Percentiles rank a stretch among this genome's conserved stretches.
These are phyloP conservation scores for Lactarius akahatsu DNA, from an alignment of 768 basidiomycete species.

Conservation along the genomic window DNA sequence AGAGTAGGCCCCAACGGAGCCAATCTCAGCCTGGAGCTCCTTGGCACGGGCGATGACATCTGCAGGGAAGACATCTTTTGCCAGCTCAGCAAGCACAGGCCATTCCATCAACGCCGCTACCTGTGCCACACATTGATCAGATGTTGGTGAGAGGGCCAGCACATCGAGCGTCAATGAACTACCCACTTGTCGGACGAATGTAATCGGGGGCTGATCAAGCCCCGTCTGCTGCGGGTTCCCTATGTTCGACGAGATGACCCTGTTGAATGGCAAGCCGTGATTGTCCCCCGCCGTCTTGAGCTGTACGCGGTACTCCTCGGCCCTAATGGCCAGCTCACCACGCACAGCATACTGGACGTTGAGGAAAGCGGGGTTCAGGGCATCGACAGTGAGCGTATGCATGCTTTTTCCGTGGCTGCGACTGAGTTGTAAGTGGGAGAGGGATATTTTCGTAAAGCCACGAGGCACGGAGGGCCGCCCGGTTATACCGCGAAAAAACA, in stretches of 20 bases:
- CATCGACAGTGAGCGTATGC: constrained; percentile 56
- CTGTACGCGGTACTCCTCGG: constrained; percentile 74
- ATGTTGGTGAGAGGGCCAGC: constrained; percentile 6
- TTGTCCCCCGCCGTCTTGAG: constrained; percentile 53
- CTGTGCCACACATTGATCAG: constrained; percentile 40
- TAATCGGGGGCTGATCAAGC: constrained; percentile 89
- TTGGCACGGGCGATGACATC: constrained; percentile 85
- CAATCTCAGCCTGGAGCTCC: constrained; percentile 80
- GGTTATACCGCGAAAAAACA: constrained; percentile 1
- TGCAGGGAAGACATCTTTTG: constrained; percentile 74
- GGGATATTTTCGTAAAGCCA: constrained; percentile 1
- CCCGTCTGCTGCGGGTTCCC: constrained; percentile 98
- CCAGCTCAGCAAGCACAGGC: constrained; percentile 77
- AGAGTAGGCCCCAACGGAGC: constrained; percentile 92
- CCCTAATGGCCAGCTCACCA: constrained; percentile 94
- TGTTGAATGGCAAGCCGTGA: constrained; percentile 75
- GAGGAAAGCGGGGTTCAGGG: constrained; percentile 80
- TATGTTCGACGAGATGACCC: constrained; percentile 93
- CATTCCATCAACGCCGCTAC: constrained; percentile 91
- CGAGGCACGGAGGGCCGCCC: constrained; percentile 3
- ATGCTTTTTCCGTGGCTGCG: constrained; percentile 24
- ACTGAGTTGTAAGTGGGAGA: not conserved
- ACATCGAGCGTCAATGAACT: not conserved
- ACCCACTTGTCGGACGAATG: constrained; percentile 85
- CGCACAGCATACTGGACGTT: constrained; percentile 97